Base-by-base conservation (phyloP, 2,329 filamentous ascomycete species). In the Ilyonectria sp. region DNA sequence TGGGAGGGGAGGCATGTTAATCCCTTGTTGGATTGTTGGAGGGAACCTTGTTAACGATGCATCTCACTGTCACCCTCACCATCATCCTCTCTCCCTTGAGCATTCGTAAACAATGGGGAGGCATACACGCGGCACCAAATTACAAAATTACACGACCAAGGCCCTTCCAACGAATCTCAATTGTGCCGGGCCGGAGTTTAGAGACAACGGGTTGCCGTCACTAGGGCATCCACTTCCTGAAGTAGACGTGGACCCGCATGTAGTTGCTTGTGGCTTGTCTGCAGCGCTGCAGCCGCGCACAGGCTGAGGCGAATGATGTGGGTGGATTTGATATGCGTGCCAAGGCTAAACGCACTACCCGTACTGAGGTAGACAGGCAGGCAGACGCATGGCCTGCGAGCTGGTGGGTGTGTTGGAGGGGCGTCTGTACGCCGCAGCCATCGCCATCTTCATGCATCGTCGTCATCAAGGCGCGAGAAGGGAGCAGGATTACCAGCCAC, bases 391-490 rank as follows among this genome's bases (percentile, higher is more conserved):
- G 49, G 35, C 58, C 49, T 21, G 35, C 58, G 19, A 35, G 54
- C 33, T 49, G 47, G 61, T 29, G 21, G 17, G 29, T 57, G n/a
- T n/a, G 40, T n/a, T 37, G 26, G 43, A 65, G 50, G 49, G 46
- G 21, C 33, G 15, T 26, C n/a, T n/a, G 37, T 33, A 35, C 31
- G 37, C 43, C 46, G 57, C 47, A 26, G 52, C 46, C 35, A 50
- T 50, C 62, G 61, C 50, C 52, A 60, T 50, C 62, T 60, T 68
- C 68, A 67, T 63, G 52, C 33, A 68, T 65, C 29, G 50, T 56
- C 49, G 29, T 46, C 62, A 60, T 71, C 35, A 49, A 58, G 52
- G 46, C 11, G 6, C 26, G 33, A 35, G 55, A 57, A 55, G 58
- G 55, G 50, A 52, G 23, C 31, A 33, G 29, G 9, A 69, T 43